Conservation (phyloP, 306 rosid genomes). For the Sindora glabra region DNA sequence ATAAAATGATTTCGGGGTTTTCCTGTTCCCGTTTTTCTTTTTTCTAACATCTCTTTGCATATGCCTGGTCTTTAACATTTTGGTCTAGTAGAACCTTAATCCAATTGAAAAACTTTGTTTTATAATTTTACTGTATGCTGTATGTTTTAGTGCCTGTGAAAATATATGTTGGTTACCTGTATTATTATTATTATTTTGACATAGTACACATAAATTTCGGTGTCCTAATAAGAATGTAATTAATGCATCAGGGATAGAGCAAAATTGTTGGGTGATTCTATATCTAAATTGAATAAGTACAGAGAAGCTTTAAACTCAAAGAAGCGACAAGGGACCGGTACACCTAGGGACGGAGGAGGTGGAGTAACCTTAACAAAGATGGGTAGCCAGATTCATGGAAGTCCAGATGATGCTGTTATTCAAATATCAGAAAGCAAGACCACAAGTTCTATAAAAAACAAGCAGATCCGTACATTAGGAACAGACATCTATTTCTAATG, state of each 20-base stretch:
- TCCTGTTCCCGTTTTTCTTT: background rate
- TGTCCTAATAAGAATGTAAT: conserved; percentile 17
- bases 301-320: conserved; percentile 60
- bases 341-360: conserved; percentile 50
- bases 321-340: conserved; percentile 65
- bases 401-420: conserved; percentile 39
- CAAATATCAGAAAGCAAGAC: conserved; percentile 58
- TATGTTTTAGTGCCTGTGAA: no score
- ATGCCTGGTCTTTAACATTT: background rate
- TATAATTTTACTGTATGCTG: no score
- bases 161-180: no score
- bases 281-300: conserved; percentile 62
- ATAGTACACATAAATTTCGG: no score
- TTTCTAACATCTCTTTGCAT: background rate
- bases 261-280: conserved; percentile 53
- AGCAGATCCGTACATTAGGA: conserved; percentile 66
- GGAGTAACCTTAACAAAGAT: conserved; percentile 49
- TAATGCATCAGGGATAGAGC: conserved; percentile 63
- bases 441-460: conserved; percentile 49
- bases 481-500: no score
- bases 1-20: background rate
- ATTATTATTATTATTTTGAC: no score
- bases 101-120: no score
- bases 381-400: conserved; percentile 59
- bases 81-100: no score